Percentiles rank a stretch among this genome's conserved stretches.
These are phyloP conservation scores for Sarocladium kiliense DNA, from an alignment of 2,329 filamentous ascomycete species.

Conservation along the genomic window DNA sequence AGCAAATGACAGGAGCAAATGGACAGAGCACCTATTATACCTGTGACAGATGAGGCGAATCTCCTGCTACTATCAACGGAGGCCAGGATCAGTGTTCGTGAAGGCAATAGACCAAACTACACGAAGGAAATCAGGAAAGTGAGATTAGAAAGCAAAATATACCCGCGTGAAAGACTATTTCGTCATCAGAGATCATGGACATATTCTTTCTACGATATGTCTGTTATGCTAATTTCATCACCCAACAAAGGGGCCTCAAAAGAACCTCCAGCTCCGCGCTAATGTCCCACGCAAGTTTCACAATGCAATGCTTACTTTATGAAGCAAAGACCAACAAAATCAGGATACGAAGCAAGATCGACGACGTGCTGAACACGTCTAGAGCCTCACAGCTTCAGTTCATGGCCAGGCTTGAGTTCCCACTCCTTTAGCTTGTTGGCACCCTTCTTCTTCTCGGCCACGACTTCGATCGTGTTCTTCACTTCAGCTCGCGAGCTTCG, in stretches of 20 bases:
- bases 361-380: background rate
- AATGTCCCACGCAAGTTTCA: background rate
- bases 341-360: background rate
- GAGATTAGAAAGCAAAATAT: no score
- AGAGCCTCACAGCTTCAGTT: slow-evolving; percentile 17
- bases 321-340: background rate
- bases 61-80: no score
- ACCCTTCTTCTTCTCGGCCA: slow-evolving; percentile 35
- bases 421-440: slow-evolving; percentile 26
- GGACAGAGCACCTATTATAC: no score
- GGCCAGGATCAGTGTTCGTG: no score
- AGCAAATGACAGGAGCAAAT: no score
- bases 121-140: no score
- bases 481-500: slow-evolving; percentile 32
- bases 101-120: no score
- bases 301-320: background rate
- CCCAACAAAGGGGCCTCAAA: background rate
- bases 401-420: slow-evolving; percentile 31
- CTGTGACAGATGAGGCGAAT: no score
- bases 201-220: background rate
- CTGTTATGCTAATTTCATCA: background rate
- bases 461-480: slow-evolving; percentile 35
- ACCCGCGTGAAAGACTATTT: no score
- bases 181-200: background rate
- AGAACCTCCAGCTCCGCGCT: slow-evolving; percentile 3